Conservation (phyloP, 306 rosid species). For the Hippophae rhamnoides region DNA sequence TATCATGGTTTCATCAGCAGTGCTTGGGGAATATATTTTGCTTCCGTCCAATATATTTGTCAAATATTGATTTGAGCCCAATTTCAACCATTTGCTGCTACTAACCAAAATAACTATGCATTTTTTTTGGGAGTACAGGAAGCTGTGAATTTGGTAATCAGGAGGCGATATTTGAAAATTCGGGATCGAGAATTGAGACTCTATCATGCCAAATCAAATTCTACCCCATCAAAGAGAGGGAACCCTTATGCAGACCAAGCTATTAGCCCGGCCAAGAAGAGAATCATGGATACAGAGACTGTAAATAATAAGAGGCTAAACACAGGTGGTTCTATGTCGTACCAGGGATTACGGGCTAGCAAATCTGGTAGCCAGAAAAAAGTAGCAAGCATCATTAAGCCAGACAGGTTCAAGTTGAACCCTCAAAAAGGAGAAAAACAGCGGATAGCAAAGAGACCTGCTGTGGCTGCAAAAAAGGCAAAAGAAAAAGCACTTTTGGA, state of each 20-base stretch:
- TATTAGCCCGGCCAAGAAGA: conserved; percentile 40
- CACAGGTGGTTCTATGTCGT: conserved; percentile 28
- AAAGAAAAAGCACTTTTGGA: conserved; percentile 17
- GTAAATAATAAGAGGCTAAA: conserved; percentile 22
- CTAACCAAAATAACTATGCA: neutral
- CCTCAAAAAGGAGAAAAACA: conserved; percentile 27
- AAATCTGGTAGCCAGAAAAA: conserved; percentile 56
- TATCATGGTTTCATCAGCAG: no score
- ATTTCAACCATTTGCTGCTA: no score
- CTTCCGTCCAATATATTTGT: no score
- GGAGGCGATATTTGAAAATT: conserved; percentile 56
- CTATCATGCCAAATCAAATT: conserved; percentile 40
- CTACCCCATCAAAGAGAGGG: conserved; percentile 46
- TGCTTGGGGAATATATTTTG: no score
- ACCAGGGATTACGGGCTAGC: conserved; percentile 80
- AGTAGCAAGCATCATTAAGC: conserved; percentile 10
- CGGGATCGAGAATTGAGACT: conserved; percentile 66
- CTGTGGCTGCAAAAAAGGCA: conserved; percentile 75
- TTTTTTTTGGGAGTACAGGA: conserved; percentile 38
- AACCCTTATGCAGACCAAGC: conserved; percentile 20
- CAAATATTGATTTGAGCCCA: no score
- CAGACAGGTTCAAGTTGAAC: conserved; percentile 12
- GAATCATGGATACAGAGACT: conserved; percentile 26
- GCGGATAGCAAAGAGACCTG: conserved; percentile 56
- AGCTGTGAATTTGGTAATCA: conserved; percentile 51